phyloP scores from a whole-genome alignment of 495 filamentous ascomycete genomes.

The Bryoglossum gracile region DNA sequence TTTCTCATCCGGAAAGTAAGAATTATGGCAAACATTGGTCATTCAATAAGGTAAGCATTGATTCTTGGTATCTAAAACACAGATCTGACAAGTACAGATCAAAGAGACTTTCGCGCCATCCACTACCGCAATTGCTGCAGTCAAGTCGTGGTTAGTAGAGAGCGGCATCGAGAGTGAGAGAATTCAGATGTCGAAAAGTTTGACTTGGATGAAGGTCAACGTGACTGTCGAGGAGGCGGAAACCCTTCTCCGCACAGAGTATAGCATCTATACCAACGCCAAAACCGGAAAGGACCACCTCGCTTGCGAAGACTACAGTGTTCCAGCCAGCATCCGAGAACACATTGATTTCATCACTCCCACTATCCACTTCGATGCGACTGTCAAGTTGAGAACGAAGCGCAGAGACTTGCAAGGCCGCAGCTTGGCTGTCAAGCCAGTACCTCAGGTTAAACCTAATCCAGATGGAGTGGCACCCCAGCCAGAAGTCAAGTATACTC shows the following conservation, averaged over 20 bases:
- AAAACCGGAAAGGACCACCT: constrained; percentile 33
- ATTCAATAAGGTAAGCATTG: background rate
- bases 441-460: background rate
- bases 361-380: constrained; percentile 21
- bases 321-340: constrained; percentile 40
- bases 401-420: constrained; percentile 23
- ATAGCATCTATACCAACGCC: constrained; percentile 46
- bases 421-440: constrained; percentile 11
- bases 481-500: constrained; percentile 18
- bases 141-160: constrained; percentile 13
- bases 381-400: constrained; percentile 9
- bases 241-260: constrained; percentile 48
- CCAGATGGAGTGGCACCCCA: constrained; percentile 2
- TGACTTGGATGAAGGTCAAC: constrained; percentile 30
- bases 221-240: constrained; percentile 46
- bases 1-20: constrained; percentile 9
- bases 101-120: constrained; percentile 12
- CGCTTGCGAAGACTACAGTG: constrained; percentile 37
- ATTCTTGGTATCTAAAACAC: background rate
- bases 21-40: constrained; percentile 12
- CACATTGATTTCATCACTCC: constrained; percentile 51
- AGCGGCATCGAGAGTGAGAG: constrained; percentile 9
- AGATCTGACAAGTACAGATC: constrained; percentile 1
- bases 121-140: constrained; percentile 1
- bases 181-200: constrained; percentile 4